A percentile compares a stretch with the other conserved stretches of the same genome.
Conservation (phyloP, 129 eudicot genomes). For the Deinandra increscens region DNA sequence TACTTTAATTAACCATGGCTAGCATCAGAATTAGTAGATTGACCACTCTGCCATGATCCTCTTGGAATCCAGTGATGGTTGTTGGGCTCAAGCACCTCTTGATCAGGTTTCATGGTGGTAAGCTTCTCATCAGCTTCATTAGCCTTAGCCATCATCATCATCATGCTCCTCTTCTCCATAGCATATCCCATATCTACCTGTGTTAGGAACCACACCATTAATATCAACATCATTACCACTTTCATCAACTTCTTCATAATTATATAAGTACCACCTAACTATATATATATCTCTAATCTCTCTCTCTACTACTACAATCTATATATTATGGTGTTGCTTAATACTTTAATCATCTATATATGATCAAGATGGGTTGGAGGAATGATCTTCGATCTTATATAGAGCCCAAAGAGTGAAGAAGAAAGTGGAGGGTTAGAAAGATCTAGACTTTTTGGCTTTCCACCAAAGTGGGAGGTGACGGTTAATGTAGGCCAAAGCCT, state of each 20-base stretch:
- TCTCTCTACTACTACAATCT: slow-evolving; percentile 4
- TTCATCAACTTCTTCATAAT: too few relatives aligned
- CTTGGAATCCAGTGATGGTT: slow-evolving; percentile 47
- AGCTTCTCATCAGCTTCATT: background rate
- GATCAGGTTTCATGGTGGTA: slow-evolving; percentile 19
- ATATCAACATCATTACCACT: slow-evolving; percentile 5
- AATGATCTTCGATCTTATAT: slow-evolving; percentile 11
- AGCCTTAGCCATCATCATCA: slow-evolving; percentile 29
- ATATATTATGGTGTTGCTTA: background rate
- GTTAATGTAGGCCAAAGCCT: slow-evolving; percentile 28
- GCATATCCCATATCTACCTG: slow-evolving; percentile 26
- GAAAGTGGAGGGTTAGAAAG: background rate
- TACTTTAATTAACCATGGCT: slow-evolving; percentile 4
- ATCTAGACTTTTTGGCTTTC: slow-evolving; percentile 21
- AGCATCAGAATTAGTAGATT: slow-evolving; percentile 20
- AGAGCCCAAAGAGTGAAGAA: background rate
- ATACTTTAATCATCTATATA: too few relatives aligned
- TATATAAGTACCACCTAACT: too few relatives aligned
- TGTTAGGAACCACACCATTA: slow-evolving; percentile 22
- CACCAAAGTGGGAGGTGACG: slow-evolving; percentile 31
- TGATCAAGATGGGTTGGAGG: background rate
- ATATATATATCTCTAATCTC: too few relatives aligned
- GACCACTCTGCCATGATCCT: slow-evolving; percentile 41
- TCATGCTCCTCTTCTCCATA: slow-evolving; percentile 33
- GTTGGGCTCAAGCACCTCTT: slow-evolving; percentile 26